Evolutionary conservation across 1,139 yeast species (phyloP), one percentile per base, ranked within the genome.

Genomic region (Tardiomyces digboiensis): DNA sequence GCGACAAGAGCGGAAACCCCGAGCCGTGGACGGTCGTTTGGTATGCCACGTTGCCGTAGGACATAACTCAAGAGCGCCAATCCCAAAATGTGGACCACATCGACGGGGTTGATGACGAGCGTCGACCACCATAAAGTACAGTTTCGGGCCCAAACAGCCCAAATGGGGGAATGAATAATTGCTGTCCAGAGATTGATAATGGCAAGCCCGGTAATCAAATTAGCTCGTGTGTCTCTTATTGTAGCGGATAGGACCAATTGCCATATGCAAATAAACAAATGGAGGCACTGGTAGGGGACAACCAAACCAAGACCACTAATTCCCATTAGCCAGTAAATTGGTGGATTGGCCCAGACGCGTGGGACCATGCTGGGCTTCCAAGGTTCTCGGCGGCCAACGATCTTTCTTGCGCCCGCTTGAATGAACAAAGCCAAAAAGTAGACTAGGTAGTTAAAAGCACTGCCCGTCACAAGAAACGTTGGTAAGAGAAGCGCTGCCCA

Each of bases 61-160:
- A 51, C 44, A 36, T 48, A 50, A 10, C 58, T 56, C 16, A 55
- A 38, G 3, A 56, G 40, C 19, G 59, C 50, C 0, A 54, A 46
- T 1, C 69, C 68, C 10, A 63, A 48, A 3, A 57, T 52, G 5
- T 65, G 52, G 5, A 55, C 40, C 13, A 64, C 45, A 44, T 63
- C 64, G 42, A 58, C 52, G 29, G 53, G 49, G 1, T 66, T 53
- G 1, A 66, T 55, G 39, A 65, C 62, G 8, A 58, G 56, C 40
- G 57, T 46, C 12, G 60, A 47, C 58, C 66, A 57, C 29, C 56
- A 48, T 33, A 53, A 47, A 29, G 55, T 54, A 43, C 63, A 49
- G 36, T 64, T 63, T 40, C 59, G 62, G 7, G 55, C 43, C 70
- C 69, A 65, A 2, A 66, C 66, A 1, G 55, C 58, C 16, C 62